A percentile compares a stretch with the other conserved stretches of the same genome.
Evolutionary conservation across 371 early-diverging fungal species (phyloP).

Genomic region (Rhizopus delemar): DNA sequence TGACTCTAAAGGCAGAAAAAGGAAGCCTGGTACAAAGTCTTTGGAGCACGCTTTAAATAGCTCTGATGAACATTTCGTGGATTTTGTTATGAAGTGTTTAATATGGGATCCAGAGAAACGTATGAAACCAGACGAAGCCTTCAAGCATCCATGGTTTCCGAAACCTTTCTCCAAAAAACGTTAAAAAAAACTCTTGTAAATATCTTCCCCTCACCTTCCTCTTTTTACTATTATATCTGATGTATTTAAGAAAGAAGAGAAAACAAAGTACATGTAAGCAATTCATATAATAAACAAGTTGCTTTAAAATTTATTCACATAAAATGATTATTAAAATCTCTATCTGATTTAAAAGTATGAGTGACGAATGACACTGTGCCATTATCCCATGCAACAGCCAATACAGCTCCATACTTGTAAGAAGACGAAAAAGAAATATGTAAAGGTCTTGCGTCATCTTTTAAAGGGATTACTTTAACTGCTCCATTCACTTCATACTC

Average conservation of each 20-base stretch:
- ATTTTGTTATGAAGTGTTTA: conserved; percentile 82
- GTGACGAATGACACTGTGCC: conserved; percentile 34
- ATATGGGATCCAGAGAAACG: conserved; percentile 87
- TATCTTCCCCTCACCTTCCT: neutral
- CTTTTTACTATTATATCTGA: neutral
- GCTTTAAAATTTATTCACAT: neutral
- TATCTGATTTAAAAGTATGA: conserved; percentile 13
- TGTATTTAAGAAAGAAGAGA: neutral
- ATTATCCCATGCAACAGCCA: conserved; percentile 37
- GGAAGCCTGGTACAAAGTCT: conserved; percentile 76
- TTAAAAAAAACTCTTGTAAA: neutral
- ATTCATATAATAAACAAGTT: too few species aligned
- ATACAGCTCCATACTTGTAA: conserved; percentile 18
- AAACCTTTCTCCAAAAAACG: conserved; percentile 8
- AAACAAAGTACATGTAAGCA: neutral
- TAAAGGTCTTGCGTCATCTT: conserved; percentile 20
- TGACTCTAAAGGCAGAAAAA: conserved; percentile 84
- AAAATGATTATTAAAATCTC: neutral
- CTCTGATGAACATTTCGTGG: conserved; percentile 71
- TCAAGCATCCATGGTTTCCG: conserved; percentile 67
- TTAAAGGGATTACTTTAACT: conserved; percentile 11
- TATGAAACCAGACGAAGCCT: conserved; percentile 79
- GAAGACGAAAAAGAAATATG: conserved; percentile 24
- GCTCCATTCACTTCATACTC: conserved; percentile 1
- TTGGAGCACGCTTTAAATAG: conserved; percentile 69